Percentiles rank a stretch among this genome's conserved stretches.
Conservation (phyloP, 2,329 filamentous ascomycete genomes). For the Rutstroemia sp. region DNA sequence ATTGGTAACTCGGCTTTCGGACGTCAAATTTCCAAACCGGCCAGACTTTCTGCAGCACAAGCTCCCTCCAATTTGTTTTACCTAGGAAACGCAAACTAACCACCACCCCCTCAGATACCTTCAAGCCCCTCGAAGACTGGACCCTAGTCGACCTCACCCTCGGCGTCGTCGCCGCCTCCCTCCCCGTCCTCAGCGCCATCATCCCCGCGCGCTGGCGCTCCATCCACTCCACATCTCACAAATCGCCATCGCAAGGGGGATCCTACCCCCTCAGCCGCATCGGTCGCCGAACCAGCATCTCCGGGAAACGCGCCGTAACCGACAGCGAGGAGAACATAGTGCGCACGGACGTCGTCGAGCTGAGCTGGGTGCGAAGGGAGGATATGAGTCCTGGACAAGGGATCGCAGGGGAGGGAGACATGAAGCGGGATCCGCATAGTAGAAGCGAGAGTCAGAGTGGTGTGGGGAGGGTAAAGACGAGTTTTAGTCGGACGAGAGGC, state of each 20-base stretch:
- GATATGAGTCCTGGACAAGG: background rate
- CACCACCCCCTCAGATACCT: conserved; percentile 10
- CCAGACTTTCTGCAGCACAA: too few relatives aligned
- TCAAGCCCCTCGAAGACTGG: conserved; percentile 27
- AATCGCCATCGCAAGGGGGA: background rate
- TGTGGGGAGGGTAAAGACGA: background rate
- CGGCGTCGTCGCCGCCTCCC: conserved; percentile 29
- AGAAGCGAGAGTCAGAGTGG: background rate
- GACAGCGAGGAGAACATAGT: conserved; percentile 18
- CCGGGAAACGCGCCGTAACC: background rate
- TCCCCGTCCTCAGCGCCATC: conserved; percentile 30
- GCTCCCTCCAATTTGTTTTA: too few relatives aligned
- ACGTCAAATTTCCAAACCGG: too few relatives aligned
- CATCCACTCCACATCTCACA: background rate
- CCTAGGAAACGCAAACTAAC: background rate
- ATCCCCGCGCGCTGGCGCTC: conserved; percentile 12
- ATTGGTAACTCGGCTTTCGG: too few relatives aligned
- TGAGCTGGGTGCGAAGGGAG: conserved; percentile 10
- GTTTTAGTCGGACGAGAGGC: background rate
- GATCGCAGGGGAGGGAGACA: background rate
- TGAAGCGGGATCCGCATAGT: too few relatives aligned
- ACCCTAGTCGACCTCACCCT: conserved; percentile 29
- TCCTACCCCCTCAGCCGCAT: background rate
- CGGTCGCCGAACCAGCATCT: background rate
- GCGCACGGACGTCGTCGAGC: conserved; percentile 15